Percentiles rank a stretch among this genome's conserved stretches.
phyloP scores from a whole-genome alignment of 2,329 filamentous ascomycete genomes.

The Fusarium sp. region DNA sequence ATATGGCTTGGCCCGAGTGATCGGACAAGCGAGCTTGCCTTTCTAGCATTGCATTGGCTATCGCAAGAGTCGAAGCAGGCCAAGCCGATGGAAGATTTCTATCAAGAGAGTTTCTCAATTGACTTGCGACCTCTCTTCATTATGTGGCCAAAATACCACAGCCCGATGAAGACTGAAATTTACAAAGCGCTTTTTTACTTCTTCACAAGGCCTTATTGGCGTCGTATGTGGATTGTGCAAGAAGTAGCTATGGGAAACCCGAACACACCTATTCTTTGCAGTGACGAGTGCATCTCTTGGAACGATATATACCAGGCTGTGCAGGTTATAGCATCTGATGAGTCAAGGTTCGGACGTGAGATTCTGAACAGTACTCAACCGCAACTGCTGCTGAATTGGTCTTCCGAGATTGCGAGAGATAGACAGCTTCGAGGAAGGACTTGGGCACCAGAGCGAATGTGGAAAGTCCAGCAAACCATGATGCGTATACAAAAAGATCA shows the following conservation, averaged over 20 bases:
- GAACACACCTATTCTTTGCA: background rate
- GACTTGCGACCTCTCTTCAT: too few relatives aligned
- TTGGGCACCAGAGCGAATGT: background rate
- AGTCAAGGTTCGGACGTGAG: background rate
- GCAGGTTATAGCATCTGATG: background rate
- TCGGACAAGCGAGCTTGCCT: too few relatives aligned
- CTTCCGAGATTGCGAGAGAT: constrained; percentile 2
- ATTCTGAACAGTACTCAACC: constrained; percentile 1
- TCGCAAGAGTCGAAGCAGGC: too few relatives aligned
- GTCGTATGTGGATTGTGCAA: background rate
- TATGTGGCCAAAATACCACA: too few relatives aligned
- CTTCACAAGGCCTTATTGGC: background rate
- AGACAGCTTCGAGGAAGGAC: background rate
- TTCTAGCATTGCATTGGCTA: too few relatives aligned
- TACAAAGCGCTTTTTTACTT: background rate
- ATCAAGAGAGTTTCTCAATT: too few relatives aligned
- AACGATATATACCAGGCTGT: background rate
- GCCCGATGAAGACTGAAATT: too few relatives aligned
- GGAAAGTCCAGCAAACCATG: background rate
- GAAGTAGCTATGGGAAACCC: background rate
- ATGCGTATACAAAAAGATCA: background rate
- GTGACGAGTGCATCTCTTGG: constrained; percentile 1
- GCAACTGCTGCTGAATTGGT: background rate
- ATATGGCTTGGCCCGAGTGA: background rate
- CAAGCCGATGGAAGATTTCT: too few relatives aligned